Percentiles rank a stretch among this genome's conserved stretches.
These are phyloP conservation scores for Moniliella sp. DNA, from an alignment of 1,284 basidiomycete species.

Conservation along the genomic window DNA sequence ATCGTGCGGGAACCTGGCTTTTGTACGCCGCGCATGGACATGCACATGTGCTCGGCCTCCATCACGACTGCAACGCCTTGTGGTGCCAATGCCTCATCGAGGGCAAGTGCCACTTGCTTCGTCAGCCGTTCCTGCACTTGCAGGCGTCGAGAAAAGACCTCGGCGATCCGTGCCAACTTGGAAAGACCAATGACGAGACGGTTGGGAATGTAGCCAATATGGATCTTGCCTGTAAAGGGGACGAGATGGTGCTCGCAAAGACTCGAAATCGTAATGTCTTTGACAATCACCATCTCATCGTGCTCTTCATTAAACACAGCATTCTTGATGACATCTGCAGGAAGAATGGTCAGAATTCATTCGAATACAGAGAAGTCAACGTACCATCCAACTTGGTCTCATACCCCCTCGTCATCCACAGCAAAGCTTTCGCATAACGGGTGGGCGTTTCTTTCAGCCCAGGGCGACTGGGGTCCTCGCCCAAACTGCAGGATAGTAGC, in stretches of 20 bases:
- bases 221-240: conserved; percentile 73
- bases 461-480: conserved; percentile 86
- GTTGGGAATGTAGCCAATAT: conserved; percentile 74
- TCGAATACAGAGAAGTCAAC: conserved; percentile 3
- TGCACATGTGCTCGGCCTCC: conserved; percentile 67
- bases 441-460: conserved; percentile 77
- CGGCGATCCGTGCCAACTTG: conserved; percentile 87
- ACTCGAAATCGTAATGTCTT: conserved; percentile 89
- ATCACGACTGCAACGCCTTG: conserved; percentile 86
- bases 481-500: conserved; percentile 78
- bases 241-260: conserved; percentile 97
- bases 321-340: conserved; percentile 81
- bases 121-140: conserved; percentile 96
- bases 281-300: conserved; percentile 97
- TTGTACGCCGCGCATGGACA: conserved; percentile 98
- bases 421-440: conserved; percentile 80
- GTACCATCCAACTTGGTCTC: conserved; percentile 72
- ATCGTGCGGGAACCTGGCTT: conserved; percentile 88
- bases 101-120: conserved; percentile 84
- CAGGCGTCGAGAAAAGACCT: conserved; percentile 81
- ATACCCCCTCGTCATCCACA: conserved; percentile 99
- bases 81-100: conserved; percentile 89
- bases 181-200: conserved; percentile 83
- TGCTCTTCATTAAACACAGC: conserved; percentile 97
- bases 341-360: background rate